These are phyloP conservation scores for Cymbopogon citratus DNA, from an alignment of 176 grass and related monocot species.

Conservation along the genomic window DNA sequence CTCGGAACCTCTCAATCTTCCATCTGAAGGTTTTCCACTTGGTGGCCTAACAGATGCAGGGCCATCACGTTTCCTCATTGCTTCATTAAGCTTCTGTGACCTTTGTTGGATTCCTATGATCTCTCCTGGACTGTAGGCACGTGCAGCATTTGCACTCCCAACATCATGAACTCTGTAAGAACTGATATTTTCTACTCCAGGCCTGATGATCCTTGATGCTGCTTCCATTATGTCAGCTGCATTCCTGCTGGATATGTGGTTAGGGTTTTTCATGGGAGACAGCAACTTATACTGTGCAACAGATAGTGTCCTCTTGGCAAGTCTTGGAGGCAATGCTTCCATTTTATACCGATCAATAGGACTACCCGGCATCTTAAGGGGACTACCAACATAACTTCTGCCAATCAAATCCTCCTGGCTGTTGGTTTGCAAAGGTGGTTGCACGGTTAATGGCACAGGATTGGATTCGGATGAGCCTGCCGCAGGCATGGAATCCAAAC, in stretches of 20 bases:
- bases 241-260: conserved; percentile 54
- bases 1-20: conserved; percentile 24
- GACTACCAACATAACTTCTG: conserved; percentile 36
- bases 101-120: conserved; percentile 29
- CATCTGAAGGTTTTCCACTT: conserved; percentile 38
- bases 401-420: conserved; percentile 24
- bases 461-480: conserved; percentile 40
- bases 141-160: conserved; percentile 28
- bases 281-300: conserved; percentile 50
- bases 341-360: conserved; percentile 78
- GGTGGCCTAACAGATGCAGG: conserved; percentile 11
- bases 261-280: conserved; percentile 54
- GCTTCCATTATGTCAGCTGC: conserved; percentile 80
- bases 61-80: conserved; percentile 14
- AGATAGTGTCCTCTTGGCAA: conserved; percentile 49
- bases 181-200: conserved; percentile 36
- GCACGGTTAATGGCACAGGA: conserved; percentile 21
- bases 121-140: conserved; percentile 36
- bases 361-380: conserved; percentile 65
- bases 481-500: conserved; percentile 73
- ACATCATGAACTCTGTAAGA: conserved; percentile 28
- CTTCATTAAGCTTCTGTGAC: conserved; percentile 41
- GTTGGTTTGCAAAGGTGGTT: conserved; percentile 14
- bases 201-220: conserved; percentile 61
- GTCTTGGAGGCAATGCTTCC: conserved; percentile 61